Base-by-base conservation (phyloP, 768 basidiomycete genomes). In the Boletus sp. region DNA sequence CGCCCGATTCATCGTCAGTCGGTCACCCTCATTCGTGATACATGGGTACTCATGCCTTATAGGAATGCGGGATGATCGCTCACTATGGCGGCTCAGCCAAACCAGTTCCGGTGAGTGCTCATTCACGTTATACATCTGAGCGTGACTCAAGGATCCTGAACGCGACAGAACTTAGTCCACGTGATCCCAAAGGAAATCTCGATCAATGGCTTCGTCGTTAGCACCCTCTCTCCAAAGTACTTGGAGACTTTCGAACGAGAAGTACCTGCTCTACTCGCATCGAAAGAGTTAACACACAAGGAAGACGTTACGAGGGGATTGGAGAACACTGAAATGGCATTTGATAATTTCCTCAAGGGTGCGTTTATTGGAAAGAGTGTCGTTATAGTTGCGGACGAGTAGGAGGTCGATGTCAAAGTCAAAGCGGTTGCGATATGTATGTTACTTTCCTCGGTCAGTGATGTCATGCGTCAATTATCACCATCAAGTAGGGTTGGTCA, bases 271-370 rank as follows among this genome's bases (percentile, higher is more conserved):
- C 64, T 69, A 50, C 51, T 84, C 17, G 76, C 74, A 2, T 71
- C 64, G 10, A 81, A 83, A 5, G 74, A 81, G 58, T 56, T 83
- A 48, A 77, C 74, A 56, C 74, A 75, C 56, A 67, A 57, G 11
- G 82, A 84, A 53, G 74, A 82, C 39, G 52, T 80, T 1, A 72
- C 64, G 9, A 62, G 65, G 13, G 83, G 82, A 1, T 59, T 84
- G 29, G 78, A 78, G 41, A 65, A 65, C 4, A 39, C 42, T 5
- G 62, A 64, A 9, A 38, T n/a, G 8, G 53, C 59, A 7, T 44
- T 58, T 3, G 40, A 41, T 3, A 42, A 3, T 42, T 58, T 61
- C 41, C 35, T 58, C 25, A 51, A 50, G 33, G 63, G 54, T 23
- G 35, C 25, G 7, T 53, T 51, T 17, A 46, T 48, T 10, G 60